A percentile compares a stretch with the other conserved stretches of the same genome.
These are phyloP conservation scores for Coffea canephora DNA, from an alignment of 257 asterid genomes.

Conservation along the genomic window DNA sequence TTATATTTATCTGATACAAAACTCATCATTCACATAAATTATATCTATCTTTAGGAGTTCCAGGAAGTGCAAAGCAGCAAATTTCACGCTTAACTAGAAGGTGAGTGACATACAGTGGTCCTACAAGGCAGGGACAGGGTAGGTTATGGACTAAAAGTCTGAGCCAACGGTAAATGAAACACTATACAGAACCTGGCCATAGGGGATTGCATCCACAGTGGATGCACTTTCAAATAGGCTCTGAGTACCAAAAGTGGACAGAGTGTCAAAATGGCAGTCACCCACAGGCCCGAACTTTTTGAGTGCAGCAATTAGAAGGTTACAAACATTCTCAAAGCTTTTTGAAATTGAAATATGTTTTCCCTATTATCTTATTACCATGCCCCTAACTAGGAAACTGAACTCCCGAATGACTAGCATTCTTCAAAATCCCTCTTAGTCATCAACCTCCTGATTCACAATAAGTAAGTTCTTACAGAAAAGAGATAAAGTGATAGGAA, in stretches of 20 bases:
- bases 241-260: neutral
- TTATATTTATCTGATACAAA: neutral
- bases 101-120: neutral
- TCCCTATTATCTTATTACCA: neutral
- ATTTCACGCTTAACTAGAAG: neutral
- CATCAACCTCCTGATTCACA: neutral
- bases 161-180: neutral
- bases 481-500: neutral
- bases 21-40: neutral
- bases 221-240: neutral
- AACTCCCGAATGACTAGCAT: neutral
- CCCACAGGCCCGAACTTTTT: neutral
- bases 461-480: neutral
- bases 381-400: neutral
- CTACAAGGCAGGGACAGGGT: neutral
- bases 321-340: neutral
- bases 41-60: neutral
- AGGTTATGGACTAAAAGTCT: neutral
- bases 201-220: neutral
- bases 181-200: neutral
- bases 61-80: neutral
- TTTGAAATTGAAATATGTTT: neutral
- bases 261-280: neutral
- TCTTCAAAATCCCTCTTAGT: neutral
- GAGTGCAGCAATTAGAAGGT: neutral